Conservation (phyloP, 2,329 filamentous ascomycete species). For the Fusarium coicis region DNA sequence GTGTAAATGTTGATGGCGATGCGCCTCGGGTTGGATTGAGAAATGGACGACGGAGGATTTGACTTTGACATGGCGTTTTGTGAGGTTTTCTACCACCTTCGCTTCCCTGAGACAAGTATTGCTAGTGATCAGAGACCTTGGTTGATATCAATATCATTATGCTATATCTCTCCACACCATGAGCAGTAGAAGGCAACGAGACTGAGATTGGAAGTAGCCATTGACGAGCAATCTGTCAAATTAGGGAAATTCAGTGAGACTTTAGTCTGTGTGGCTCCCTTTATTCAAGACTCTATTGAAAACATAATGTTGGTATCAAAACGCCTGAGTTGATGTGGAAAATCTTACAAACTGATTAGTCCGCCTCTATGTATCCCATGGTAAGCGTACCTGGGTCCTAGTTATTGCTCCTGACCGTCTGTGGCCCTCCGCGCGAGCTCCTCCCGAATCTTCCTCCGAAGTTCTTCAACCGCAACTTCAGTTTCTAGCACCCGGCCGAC, state of each 20-base stretch:
- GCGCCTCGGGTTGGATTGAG: constrained; percentile 25
- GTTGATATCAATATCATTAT: constrained; percentile 37
- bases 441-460: constrained; percentile 75
- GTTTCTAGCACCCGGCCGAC: constrained; percentile 86
- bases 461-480: constrained; percentile 81
- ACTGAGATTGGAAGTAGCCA: neutral
- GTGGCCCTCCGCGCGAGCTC: constrained; percentile 58
- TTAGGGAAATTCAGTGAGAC: neutral
- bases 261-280: neutral
- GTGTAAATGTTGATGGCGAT: constrained; percentile 17
- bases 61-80: constrained; percentile 44
- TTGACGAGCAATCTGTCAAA: neutral
- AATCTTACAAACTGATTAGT: neutral
- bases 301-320: constrained; percentile 24
- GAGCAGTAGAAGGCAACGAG: neutral
- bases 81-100: constrained; percentile 47
- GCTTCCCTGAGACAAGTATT: constrained; percentile 49
- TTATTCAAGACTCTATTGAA: neutral
- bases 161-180: constrained; percentile 13
- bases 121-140: constrained; percentile 52
- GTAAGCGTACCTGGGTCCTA: neutral
- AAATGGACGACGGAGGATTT: constrained; percentile 32
- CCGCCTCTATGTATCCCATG: neutral
- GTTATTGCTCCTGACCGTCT: constrained; percentile 8
- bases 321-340: constrained; percentile 11